Conservation (phyloP, 495 filamentous ascomycete species). For the Penicillium longicatenatum region DNA sequence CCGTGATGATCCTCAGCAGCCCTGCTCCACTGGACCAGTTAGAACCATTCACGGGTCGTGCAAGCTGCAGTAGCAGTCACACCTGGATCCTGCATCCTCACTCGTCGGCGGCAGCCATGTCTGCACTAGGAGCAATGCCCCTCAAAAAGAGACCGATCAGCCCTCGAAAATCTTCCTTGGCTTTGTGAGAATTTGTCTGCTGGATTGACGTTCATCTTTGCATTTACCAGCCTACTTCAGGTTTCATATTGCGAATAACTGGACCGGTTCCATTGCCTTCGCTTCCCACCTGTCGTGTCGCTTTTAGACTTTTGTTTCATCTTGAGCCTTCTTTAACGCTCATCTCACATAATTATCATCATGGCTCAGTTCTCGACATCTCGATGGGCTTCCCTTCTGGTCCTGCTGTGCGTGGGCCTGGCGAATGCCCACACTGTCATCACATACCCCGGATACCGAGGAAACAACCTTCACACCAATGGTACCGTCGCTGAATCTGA, state of each 20-base stretch:
- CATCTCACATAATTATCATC: conserved; percentile 18
- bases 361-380: conserved; percentile 44
- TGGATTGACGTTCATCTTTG: conserved; percentile 4
- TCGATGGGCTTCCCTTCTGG: conserved; percentile 50
- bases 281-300: conserved; percentile 1
- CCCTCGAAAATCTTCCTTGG: conserved; percentile 31
- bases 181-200: conserved; percentile 21
- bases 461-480: conserved; percentile 86
- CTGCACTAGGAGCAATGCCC: conserved; percentile 25
- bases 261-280: conserved; percentile 11
- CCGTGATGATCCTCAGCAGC: conserved; percentile 33
- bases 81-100: conserved; percentile 34
- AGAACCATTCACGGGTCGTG: conserved; percentile 18
- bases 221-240: conserved; percentile 1
- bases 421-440: conserved; percentile 83
- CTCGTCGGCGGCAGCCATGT: conserved; percentile 31
- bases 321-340: conserved; percentile 6
- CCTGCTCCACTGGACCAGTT: conserved; percentile 14
- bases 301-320: conserved; percentile 6
- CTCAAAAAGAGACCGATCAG: conserved; percentile 41
- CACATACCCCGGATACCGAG: conserved; percentile 92
- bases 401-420: conserved; percentile 51
- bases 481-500: conserved; percentile 49
- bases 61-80: conserved; percentile 41
- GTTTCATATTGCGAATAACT: conserved; percentile 6